Evolutionary conservation across 2,329 filamentous ascomycete genomes (phyloP).

Genomic region (Ophiostoma sp.): DNA sequence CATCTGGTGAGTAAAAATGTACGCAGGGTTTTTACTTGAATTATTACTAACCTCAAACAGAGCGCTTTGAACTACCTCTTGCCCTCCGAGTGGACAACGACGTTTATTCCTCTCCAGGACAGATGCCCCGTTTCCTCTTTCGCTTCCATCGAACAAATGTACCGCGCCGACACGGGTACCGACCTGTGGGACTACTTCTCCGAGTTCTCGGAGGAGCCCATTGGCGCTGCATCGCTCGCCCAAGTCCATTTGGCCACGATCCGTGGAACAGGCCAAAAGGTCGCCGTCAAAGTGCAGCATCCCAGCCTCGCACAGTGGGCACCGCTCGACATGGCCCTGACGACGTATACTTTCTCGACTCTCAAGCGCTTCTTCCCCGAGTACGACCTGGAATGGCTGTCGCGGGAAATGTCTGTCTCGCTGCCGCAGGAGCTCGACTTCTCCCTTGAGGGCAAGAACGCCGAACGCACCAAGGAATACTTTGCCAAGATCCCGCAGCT

Average conservation of each 20-base stretch:
- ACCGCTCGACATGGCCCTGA: conserved; percentile 81
- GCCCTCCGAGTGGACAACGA: conserved; percentile 88
- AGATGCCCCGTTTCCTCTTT: conserved; percentile 90
- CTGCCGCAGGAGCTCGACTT: conserved; percentile 93
- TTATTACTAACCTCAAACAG: conserved; percentile 41
- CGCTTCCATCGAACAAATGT: conserved; percentile 85
- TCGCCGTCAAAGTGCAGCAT: conserved; percentile 97
- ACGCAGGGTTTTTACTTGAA: no score
- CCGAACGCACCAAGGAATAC: conserved; percentile 74
- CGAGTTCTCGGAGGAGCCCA: conserved; percentile 75
- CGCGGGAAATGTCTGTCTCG: conserved; percentile 87
- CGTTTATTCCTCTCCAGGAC: conserved; percentile 94
- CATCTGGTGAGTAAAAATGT: conserved; percentile 62
- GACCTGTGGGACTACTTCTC: conserved; percentile 81
- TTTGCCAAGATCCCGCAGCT: conserved; percentile 67
- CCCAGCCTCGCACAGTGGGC: conserved; percentile 87
- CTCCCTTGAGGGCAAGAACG: conserved; percentile 79
- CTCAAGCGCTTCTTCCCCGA: conserved; percentile 94
- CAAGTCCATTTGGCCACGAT: conserved; percentile 90
- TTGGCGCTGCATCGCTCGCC: conserved; percentile 89
- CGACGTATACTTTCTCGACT: conserved; percentile 83
- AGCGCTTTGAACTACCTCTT: conserved; percentile 95
- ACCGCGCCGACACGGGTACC: conserved; percentile 76
- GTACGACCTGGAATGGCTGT: conserved; percentile 96
- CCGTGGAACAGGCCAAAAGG: conserved; percentile 77